These are phyloP conservation scores for Carex scoparia DNA, from an alignment of 176 grass and related monocot genomes.

Conservation along the genomic window DNA sequence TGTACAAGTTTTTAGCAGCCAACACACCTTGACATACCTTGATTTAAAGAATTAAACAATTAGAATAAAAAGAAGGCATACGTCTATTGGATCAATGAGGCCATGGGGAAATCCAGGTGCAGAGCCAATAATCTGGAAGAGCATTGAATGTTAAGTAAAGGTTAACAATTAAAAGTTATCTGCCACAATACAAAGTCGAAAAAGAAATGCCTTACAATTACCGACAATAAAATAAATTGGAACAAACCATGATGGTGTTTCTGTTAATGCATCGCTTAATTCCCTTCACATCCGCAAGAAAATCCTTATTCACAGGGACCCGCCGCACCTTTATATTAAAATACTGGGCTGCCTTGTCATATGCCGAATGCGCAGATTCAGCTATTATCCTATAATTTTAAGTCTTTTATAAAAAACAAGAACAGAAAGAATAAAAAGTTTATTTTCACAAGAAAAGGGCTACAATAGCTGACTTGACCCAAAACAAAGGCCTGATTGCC, in stretches of 20 bases:
- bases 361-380: slow-evolving; percentile 78
- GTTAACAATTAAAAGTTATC: not conserved
- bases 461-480: not conserved
- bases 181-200: not conserved
- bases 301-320: slow-evolving; percentile 91
- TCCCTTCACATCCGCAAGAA: slow-evolving; percentile 91
- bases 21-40: not conserved
- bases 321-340: slow-evolving; percentile 89
- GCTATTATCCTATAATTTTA: slow-evolving; percentile 52
- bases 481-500: not conserved
- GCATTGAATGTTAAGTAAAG: slow-evolving; percentile 25
- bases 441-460: not conserved
- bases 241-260: slow-evolving; percentile 88
- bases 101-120: slow-evolving; percentile 97
- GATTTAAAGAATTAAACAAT: not conserved
- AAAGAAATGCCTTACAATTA: slow-evolving; percentile 3
- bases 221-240: slow-evolving; percentile 7
- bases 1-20: not conserved
- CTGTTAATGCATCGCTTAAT: slow-evolving; percentile 78
- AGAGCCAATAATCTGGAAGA: slow-evolving; percentile 78
- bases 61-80: slow-evolving; percentile 24
- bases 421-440: not conserved
- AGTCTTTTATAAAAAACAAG: not conserved
- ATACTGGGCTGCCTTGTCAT: slow-evolving; percentile 68
- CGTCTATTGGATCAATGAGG: slow-evolving; percentile 90